Base-by-base conservation (phyloP, 2,329 filamentous ascomycete species). In the Neurospora sp. region DNA sequence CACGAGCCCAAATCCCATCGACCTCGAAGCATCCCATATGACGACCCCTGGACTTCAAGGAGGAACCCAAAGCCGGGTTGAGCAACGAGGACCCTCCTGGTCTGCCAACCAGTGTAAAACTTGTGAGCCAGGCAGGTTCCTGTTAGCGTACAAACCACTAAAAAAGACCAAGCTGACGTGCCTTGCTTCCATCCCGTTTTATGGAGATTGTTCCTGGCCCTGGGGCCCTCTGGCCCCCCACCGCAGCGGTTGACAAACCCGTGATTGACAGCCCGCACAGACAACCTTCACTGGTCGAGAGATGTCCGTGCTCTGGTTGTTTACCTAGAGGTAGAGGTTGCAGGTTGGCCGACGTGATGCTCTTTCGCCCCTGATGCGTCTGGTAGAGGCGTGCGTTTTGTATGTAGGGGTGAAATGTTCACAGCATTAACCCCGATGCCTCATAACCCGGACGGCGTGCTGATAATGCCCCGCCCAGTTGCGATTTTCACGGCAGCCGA, bases 381-480 rank as follows among this genome's bases (percentile, higher is more conserved):
- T 28, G 11, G 46, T 15, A 28, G 46, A 52, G 46, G 19, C 46
- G 52, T 62, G 52, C 23, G 52, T 62, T 62, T 36, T 62, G 28
- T 28, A 9, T 52, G 52, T 36, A 62, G 52, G 23, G 11, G 39
- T 15, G 19, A 40, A 28, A 40, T 68, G 39, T 46, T 43, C 42
- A 40, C 38, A 33, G 39, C 23, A 43, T 43, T 68, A 33, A 42
- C 39, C 23, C 28, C n/a, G 19, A 40, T 33, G 19, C 67, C 39
- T 38, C 66, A 28, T 46, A 33, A 62, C 52, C 52, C 52, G 52
- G 28, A 62, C 23, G 7, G 28, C 52, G 52, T 36, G 52, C 28
- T 62, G 42, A 71, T 46, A 66, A 42, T 74, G 75, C 75, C 75
- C 75, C 75, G 74, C 75, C 74, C 74, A 73, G 71, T 70, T 46